Evolutionary conservation across 2,329 filamentous ascomycete species (phyloP).

Genomic region (Colletotrichum phormii): DNA sequence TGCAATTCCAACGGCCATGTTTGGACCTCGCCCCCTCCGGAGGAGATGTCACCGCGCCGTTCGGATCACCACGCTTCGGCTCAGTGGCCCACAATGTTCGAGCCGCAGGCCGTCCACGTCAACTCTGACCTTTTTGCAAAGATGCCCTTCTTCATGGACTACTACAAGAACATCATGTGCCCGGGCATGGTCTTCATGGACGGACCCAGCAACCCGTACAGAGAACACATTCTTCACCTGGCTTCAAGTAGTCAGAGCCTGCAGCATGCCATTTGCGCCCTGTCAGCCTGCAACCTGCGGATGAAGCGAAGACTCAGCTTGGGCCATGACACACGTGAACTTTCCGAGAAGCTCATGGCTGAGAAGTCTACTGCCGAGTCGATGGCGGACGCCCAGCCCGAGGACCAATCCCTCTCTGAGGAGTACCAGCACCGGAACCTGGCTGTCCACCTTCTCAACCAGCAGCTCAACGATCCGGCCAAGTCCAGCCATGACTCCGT

Average conservation of each 20-base stretch:
- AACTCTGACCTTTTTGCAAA: slow-evolving; percentile 76
- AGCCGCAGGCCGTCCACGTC: slow-evolving; percentile 61
- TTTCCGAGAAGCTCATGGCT: slow-evolving; percentile 60
- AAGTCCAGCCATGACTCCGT: slow-evolving; percentile 87
- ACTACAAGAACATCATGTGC: slow-evolving; percentile 93
- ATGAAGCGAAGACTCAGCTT: slow-evolving; percentile 80
- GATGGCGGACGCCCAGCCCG: slow-evolving; percentile 59
- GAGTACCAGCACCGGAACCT: slow-evolving; percentile 84
- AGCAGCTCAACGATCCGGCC: slow-evolving; percentile 81
- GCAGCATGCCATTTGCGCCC: slow-evolving; percentile 91
- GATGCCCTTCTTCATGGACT: slow-evolving; percentile 90
- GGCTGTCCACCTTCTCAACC: slow-evolving; percentile 85
- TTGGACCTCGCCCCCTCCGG: slow-evolving; percentile 59
- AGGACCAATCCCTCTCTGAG: slow-evolving; percentile 79
- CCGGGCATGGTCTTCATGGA: slow-evolving; percentile 94
- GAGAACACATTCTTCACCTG: slow-evolving; percentile 83
- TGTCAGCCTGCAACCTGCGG: slow-evolving; percentile 89
- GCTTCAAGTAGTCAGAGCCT: slow-evolving; percentile 83
- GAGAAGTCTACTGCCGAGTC: slow-evolving; percentile 58
- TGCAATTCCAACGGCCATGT: slow-evolving; percentile 59
- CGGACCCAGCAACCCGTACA: slow-evolving; percentile 85
- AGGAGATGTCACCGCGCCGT: slow-evolving; percentile 58
- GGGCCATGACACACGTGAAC: slow-evolving; percentile 66
- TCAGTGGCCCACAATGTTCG: slow-evolving; percentile 60
- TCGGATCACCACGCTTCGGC: slow-evolving; percentile 56